These are phyloP conservation scores for Neospora caninum DNA, from an alignment of 169 alveolate genomes.

Conservation along the genomic window DNA sequence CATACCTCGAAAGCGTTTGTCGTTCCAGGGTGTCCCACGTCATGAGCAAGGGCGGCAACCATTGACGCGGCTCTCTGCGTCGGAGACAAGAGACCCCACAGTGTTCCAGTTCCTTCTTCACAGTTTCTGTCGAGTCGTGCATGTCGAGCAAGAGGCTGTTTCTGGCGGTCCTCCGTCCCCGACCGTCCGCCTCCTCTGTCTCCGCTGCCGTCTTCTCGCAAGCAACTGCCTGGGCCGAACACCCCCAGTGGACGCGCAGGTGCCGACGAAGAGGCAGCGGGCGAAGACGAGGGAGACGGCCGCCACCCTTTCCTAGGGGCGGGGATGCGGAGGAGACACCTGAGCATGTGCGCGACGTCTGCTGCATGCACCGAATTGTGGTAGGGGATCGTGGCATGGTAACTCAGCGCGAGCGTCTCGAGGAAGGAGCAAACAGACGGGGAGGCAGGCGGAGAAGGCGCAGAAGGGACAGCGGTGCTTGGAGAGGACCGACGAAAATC, in stretches of 20 bases:
- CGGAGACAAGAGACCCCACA: not conserved
- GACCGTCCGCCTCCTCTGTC: not conserved
- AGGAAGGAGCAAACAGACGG: not conserved
- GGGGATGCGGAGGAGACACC: conserved; percentile 14
- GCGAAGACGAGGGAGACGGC: too few relatives aligned
- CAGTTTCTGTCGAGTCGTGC: not conserved
- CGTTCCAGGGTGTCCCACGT: conserved; percentile 79
- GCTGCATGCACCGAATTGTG: conserved; percentile 16
- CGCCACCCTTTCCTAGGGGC: not conserved
- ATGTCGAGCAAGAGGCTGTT: not conserved
- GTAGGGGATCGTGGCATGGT: not conserved
- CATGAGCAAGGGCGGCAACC: conserved; percentile 78
- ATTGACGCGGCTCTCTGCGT: conserved; percentile 64
- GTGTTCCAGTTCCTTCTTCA: not conserved
- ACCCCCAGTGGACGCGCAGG: too few relatives aligned
- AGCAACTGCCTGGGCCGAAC: too few relatives aligned
- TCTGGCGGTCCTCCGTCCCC: too few relatives aligned
- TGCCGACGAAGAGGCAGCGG: too few relatives aligned
- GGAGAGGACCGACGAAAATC: too few relatives aligned
- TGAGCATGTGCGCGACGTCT: conserved; percentile 30
- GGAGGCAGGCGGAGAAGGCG: not conserved
- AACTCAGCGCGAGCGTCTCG: not conserved
- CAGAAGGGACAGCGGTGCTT: not conserved
- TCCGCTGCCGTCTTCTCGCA: not conserved
- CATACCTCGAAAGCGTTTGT: conserved; percentile 69